phyloP scores from a whole-genome alignment of 1,284 basidiomycete genomes.

The Cryptococcus sp. region DNA sequence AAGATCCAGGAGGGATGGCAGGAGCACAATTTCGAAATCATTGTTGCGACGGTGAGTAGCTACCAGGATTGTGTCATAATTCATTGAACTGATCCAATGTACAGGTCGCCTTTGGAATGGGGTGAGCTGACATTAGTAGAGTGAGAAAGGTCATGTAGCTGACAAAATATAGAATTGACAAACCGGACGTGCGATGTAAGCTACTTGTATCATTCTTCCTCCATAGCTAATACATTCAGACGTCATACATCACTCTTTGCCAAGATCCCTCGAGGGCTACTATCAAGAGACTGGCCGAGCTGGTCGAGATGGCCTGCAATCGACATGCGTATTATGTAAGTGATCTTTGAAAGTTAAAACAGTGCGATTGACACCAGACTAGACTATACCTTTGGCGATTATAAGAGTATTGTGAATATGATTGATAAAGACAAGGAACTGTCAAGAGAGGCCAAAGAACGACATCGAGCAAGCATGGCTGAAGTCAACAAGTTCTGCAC shows the following conservation, averaged over 20 bases:
- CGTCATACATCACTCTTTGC: conserved; percentile 70
- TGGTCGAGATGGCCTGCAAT: conserved; percentile 66
- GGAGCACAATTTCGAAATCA: conserved; percentile 65
- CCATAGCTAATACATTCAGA: conserved; percentile 50
- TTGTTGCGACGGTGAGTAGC: conserved; percentile 70
- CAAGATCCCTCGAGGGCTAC: conserved; percentile 66
- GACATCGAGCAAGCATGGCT: conserved; percentile 56
- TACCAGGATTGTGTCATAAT: background rate
- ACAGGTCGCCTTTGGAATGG: conserved; percentile 82
- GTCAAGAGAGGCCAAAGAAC: conserved; percentile 55
- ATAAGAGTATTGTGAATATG: conserved; percentile 52
- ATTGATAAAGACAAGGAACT: conserved; percentile 55
- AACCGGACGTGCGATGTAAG: conserved; percentile 61
- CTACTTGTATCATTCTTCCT: background rate
- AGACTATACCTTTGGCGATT: conserved; percentile 58
- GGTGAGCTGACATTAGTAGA: conserved; percentile 40
- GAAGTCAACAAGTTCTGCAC: conserved; percentile 69
- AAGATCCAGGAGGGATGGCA: conserved; percentile 71
- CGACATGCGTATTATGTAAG: conserved; percentile 54
- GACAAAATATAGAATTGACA: conserved; percentile 61
- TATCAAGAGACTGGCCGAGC: conserved; percentile 83
- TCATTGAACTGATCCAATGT: conserved; percentile 50
- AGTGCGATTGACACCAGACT: conserved; percentile 29
- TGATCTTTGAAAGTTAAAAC: conserved; percentile 46
- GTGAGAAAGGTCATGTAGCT: too few species aligned